Percentiles rank a stretch among this genome's conserved stretches.
Conservation (phyloP, 2,329 filamentous ascomycete species). For the Sporothrix variecibatus region DNA sequence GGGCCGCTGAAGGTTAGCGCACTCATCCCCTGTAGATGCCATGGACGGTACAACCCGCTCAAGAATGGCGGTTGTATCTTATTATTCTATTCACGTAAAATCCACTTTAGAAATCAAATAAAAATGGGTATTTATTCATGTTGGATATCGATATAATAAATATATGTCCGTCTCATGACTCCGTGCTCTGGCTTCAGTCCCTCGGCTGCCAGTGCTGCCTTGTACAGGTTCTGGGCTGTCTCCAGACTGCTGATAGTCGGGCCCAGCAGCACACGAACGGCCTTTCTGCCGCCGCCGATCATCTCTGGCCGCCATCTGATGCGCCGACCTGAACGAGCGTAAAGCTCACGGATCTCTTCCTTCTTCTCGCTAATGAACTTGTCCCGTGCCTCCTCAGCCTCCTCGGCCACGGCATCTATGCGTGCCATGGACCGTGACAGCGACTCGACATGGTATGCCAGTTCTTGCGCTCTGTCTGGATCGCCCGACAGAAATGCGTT, state of each 20-base stretch:
- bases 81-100: too few relatives aligned
- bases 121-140: not conserved
- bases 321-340: constrained; percentile 72
- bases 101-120: not conserved
- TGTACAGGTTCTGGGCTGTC: constrained; percentile 55
- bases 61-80: not conserved
- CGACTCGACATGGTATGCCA: constrained; percentile 80
- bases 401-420: constrained; percentile 76
- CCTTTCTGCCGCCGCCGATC: constrained; percentile 73
- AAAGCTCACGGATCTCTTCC: constrained; percentile 69
- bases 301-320: constrained; percentile 67
- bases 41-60: not conserved
- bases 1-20: not conserved
- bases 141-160: not conserved
- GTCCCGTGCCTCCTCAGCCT: constrained; percentile 74
- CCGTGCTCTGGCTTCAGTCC: constrained; percentile 31
- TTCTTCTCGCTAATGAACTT: constrained; percentile 67
- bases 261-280: constrained; percentile 73
- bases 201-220: constrained; percentile 32
- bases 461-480: constrained; percentile 74
- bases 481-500: constrained; percentile 87
- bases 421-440: constrained; percentile 74
- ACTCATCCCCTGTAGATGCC: not conserved
- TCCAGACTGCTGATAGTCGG: constrained; percentile 72
- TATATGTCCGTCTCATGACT: constrained; percentile 18